Conservation (phyloP, 306 rosid genomes). For the Begonia masoniana region DNA sequence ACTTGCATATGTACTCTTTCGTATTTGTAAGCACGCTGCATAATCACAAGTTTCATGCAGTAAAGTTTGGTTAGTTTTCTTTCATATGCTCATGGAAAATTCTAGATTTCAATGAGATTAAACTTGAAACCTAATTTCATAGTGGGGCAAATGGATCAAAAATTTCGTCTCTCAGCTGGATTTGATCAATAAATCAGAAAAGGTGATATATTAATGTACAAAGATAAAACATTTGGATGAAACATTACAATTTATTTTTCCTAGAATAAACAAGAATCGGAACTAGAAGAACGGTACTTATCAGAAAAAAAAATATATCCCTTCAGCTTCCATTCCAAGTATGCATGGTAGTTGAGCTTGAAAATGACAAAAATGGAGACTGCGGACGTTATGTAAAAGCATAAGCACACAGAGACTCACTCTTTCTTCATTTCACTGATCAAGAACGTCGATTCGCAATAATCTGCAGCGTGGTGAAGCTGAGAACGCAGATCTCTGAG, state of each 20-base stretch:
- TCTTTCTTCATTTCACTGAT: constrained; percentile 40
- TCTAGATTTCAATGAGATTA: too few relatives aligned
- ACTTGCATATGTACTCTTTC: constrained; percentile 62
- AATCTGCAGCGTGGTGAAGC: constrained; percentile 88
- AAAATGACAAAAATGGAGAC: background rate
- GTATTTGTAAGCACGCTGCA: constrained; percentile 67
- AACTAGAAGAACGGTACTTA: too few relatives aligned
- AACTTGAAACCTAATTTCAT: too few relatives aligned
- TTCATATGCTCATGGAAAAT: background rate
- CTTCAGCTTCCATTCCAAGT: too few relatives aligned
- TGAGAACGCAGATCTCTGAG: constrained; percentile 56
- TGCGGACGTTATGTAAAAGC: background rate
- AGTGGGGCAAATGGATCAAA: too few relatives aligned
- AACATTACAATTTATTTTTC: too few relatives aligned
- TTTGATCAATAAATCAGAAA: too few relatives aligned
- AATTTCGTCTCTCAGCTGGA: too few relatives aligned
- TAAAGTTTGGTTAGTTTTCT: background rate
- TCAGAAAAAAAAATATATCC: too few relatives aligned
- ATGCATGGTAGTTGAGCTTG: background rate
- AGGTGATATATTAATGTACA: too few relatives aligned
- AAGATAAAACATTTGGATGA: too few relatives aligned
- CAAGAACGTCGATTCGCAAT: constrained; percentile 64
- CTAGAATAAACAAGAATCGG: too few relatives aligned
- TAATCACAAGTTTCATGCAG: background rate
- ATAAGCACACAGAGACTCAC: constrained; percentile 28